Evolutionary conservation across 1,284 basidiomycete species (phyloP).

Genomic region (Malassezia japonica): DNA sequence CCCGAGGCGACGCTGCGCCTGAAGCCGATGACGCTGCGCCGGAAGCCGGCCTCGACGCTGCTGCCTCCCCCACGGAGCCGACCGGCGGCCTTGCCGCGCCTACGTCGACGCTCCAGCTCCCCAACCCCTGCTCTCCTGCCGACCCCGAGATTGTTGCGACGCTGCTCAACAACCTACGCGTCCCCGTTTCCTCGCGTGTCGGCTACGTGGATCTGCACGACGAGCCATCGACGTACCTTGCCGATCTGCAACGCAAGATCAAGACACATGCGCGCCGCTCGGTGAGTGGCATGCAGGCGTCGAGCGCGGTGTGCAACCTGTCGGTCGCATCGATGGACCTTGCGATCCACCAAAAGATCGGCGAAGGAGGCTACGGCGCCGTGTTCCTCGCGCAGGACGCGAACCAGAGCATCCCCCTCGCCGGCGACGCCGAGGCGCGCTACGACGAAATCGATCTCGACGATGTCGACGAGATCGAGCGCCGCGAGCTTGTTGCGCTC

Average conservation of each 20-base stretch:
- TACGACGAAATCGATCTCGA: constrained; percentile 58
- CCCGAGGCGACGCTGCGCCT: too few species aligned
- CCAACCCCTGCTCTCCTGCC: constrained; percentile 82
- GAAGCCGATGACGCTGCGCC: background rate
- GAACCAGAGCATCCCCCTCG: constrained; percentile 22
- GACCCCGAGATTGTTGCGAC: constrained; percentile 60
- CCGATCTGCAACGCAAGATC: constrained; percentile 52
- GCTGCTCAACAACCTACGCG: constrained; percentile 59
- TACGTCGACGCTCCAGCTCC: constrained; percentile 41
- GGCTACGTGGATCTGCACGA: constrained; percentile 59
- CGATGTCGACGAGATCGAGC: constrained; percentile 56
- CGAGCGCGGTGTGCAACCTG: constrained; percentile 26
- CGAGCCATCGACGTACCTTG: constrained; percentile 56
- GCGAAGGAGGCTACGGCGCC: constrained; percentile 90
- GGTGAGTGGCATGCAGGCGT: constrained; percentile 2
- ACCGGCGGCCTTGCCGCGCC: constrained; percentile 1
- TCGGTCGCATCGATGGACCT: constrained; percentile 55
- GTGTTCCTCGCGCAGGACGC: constrained; percentile 67
- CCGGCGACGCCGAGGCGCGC: constrained; percentile 16
- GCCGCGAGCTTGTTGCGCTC: constrained; percentile 63
- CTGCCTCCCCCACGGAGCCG: background rate
- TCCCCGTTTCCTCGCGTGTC: constrained; percentile 54
- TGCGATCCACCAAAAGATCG: constrained; percentile 72
- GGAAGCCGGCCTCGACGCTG: background rate
- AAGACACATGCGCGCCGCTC: constrained; percentile 48